Evolutionary conservation across 345 rosid genomes (phyloP), one percentile per base, ranked within the genome.

Genomic region (Camelina sativa): DNA sequence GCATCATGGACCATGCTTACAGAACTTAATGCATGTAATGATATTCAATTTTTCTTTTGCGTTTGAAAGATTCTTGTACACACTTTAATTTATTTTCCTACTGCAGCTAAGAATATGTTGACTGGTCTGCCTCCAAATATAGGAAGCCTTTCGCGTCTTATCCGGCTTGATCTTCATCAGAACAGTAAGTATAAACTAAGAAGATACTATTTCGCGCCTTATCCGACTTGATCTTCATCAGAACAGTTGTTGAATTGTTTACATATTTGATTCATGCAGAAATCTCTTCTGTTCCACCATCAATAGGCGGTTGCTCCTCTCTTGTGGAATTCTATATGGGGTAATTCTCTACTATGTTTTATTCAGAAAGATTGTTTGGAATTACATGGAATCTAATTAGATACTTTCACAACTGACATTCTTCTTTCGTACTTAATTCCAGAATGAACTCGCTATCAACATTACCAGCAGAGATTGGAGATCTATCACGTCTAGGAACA

Each of bases 161-260:
- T 94, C 60, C 89, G 96, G 75, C 89, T 94, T 76, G 97, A 94
- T 75, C 88, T 91, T 81, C 98, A 88, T 75, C 97, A 88, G 77
- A 94, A 94, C 82, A 86, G 98, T 94, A 77, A 87, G 95, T 82
- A 8, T 35, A 46, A 35, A 23, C 37, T 35, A 15, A 53, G 67
- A 72, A 53, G 30, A 40, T 73, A 58, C 46, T 51, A 41, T 15
- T 56, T 72, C 48, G 11, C 86, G 80, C 72, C 91, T 94, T 81
- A 85, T 94, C 60, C 89, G 96, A 74, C 89, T 94, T 76, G 97
- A 94, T 75, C 88, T 91, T 81, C 98, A 88, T 75, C 97, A 88
- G 77, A 94, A 94, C 82, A 86, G 98, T 94, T 41, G n/a, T 28
- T 67, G 54, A 74, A 43, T 17, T 63, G 20, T 75, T 53, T 71